Base-by-base conservation (phyloP, 2,329 filamentous ascomycete genomes). In the Sphaceloma murrayae region DNA sequence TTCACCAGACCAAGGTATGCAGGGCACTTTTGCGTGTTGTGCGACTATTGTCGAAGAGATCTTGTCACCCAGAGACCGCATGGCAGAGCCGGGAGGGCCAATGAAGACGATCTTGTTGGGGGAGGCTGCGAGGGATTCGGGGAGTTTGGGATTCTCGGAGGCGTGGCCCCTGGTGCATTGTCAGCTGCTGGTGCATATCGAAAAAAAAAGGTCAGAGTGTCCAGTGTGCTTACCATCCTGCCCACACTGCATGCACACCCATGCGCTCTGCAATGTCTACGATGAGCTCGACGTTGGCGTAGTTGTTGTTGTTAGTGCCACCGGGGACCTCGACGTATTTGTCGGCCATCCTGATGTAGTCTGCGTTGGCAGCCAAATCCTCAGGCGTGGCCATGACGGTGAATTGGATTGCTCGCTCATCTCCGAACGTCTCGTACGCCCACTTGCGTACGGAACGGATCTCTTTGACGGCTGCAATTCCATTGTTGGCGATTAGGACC, bases 271-370 rank as follows among this genome's bases (percentile, higher is more conserved):
- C 91, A 62, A 98, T 80, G 70, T 98, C 91, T 54, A 98, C 91
- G 66, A 98, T 98, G 62, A 98, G 75, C 71, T 98, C 91, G 49
- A 98, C 91, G 64, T 98, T 98, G 69, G 91, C 91, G 68, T 98
- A 98, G 69, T 98, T 98, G 80, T 98, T 94, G 76, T 98, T 98
- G 73, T 98, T 98, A 51, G 91, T 98, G 61, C 91, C 91, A 60
- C 91, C 91, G 24, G 91, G 91, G 50, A 98, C 89, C 70, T 98
- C 91, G 56, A 98, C 91, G 65, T 98, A 98, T 74, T 95, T 86
- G 68, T 98, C 91, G 24, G 91, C 91, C 91, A 98, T 96, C 63
- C 91, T 80, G 64, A 98, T 98, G 70, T 98, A 98, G 68, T 98
- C 91, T 55, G 91, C 91, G 65, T 98, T 98, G 63, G 91, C 91